Evolutionary conservation across 2,329 filamentous ascomycete genomes (phyloP), one percentile per base, ranked within the genome.

Genomic region (Alternaria sp.): DNA sequence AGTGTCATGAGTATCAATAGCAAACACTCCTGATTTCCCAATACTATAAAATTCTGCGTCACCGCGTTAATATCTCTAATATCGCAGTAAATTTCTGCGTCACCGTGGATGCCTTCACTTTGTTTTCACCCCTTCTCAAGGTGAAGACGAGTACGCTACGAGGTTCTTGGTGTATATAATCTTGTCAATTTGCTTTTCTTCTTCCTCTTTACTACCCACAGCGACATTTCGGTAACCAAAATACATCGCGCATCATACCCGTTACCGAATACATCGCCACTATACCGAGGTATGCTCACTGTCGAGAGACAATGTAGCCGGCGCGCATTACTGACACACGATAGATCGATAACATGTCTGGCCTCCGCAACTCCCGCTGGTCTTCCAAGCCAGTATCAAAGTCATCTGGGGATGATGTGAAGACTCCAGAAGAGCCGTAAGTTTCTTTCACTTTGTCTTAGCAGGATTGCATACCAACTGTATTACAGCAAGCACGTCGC

Each of bases 171-270:
- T 15, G 21, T 23, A 46, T 25, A 46, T 23, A 46, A 15, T 10
- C 21, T 15, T 9, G 7, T 23, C 12, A 4, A 25, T 15, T 8
- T 23, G 19, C 3, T 4, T 21, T 23, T 15, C 4, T 46, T 25
- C 1, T 19, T 4, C 10, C 19, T 25, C 6, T 0, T 46, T 46
- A 23, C 44, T 23, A n/a, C 19, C 1, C 5, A 10, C 19, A 46
- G 6, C 44, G 2, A 23, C 7, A 10, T 23, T 2, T 1, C 12
- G 7, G 6, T 1, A 0, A 23, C 44, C 19, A 46, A 6, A 8
- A 26, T 1, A 2, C 1, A 28, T 0, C 4, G 26, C 10, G 4
- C 2, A 28, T 12, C 10, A 1, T 1, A 28, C 2, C 11, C 1
- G 1, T 5, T 28, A 11, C 10, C 26, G 26, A 30, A 6, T 6